Base-by-base conservation (phyloP, 352 stramenopile genomes). In the Bremia lactucae region DNA sequence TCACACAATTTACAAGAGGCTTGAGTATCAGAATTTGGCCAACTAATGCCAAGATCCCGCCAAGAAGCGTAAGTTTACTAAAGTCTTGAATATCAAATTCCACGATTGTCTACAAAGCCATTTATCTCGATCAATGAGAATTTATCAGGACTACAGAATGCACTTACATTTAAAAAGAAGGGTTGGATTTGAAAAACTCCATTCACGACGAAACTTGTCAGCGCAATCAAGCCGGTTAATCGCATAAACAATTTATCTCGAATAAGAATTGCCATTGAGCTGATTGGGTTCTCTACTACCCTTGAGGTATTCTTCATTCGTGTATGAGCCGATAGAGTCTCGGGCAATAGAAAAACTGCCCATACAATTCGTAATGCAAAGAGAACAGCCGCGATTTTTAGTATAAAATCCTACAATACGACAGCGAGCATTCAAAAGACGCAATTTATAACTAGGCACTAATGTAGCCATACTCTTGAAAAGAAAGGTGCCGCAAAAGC, bases 41-140 rank as follows among this genome's bases (percentile, higher is more conserved):
- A 10, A 83, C 9, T 26, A 89, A 72, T 9, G 72, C 78, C 20
- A 59, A 39, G 6, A 81, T 38, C 0, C 77, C 77, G 19, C 66
- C 65, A 4, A 78, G 11, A 6, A 89, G 52, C 62, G 87, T 81
- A 11, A 87, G 39, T 1, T 59, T 64, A 3, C 72, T 62, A 1
- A 68, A 74, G 37, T 81, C 70, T 31, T 83, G 75, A 40, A 81
- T 71, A 34, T 84, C 42, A 48, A 87, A 87, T 4, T 68, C 71
- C 13, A 87, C 56, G 2, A 76, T 56, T 13, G 65, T 87, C 71
- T 82, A 31, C 31, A 33, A 42, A 20, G 3, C 19, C n/a, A 39
- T 28, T 28, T 28, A 10, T 10, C 10, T 10, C 6, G 24, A 10
- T 28, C 24, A 31, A 7, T 34, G 1, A 36, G 4, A 1, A 46